These are phyloP conservation scores for Skeletonema marinoi DNA, from an alignment of 108 stramenopile species.

Conservation along the genomic window DNA sequence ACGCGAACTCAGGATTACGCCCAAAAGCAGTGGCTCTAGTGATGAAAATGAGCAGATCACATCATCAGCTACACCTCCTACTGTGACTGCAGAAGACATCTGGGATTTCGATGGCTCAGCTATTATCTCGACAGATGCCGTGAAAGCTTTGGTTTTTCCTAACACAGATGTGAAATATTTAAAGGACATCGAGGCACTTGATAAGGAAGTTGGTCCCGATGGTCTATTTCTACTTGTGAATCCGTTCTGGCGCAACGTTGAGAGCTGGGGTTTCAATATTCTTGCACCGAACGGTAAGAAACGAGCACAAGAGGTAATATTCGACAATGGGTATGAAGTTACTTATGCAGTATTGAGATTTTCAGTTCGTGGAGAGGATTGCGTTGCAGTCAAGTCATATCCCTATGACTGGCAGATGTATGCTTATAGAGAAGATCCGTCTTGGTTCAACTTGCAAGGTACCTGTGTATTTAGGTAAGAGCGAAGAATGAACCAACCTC, in stretches of 20 bases:
- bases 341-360: conserved; percentile 69
- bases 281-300: conserved; percentile 76
- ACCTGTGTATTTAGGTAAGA: conserved; percentile 70
- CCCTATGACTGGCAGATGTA: conserved; percentile 90
- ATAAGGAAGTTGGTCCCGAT: conserved; percentile 53
- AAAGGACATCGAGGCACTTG: conserved; percentile 69
- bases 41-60: conserved; percentile 17
- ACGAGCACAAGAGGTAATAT: conserved; percentile 71
- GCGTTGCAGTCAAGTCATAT: conserved; percentile 80
- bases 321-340: conserved; percentile 67
- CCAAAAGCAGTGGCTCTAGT: conserved; percentile 4
- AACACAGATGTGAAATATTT: conserved; percentile 85
- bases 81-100: conserved; percentile 68
- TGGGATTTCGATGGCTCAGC: conserved; percentile 92
- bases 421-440: conserved; percentile 74
- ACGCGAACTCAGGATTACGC: conserved; percentile 52
- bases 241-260: conserved; percentile 85
- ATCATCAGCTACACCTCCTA: conserved; percentile 38
- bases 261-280: conserved; percentile 85
- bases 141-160: conserved; percentile 80
- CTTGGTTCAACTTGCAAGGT: conserved; percentile 52
- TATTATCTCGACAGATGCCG: conserved; percentile 55
- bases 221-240: conserved; percentile 76
- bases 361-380: conserved; percentile 76
- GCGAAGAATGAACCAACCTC: conserved; percentile 68